Conservation (phyloP, 2,329 filamentous ascomycete species). For the Phoma sp. region DNA sequence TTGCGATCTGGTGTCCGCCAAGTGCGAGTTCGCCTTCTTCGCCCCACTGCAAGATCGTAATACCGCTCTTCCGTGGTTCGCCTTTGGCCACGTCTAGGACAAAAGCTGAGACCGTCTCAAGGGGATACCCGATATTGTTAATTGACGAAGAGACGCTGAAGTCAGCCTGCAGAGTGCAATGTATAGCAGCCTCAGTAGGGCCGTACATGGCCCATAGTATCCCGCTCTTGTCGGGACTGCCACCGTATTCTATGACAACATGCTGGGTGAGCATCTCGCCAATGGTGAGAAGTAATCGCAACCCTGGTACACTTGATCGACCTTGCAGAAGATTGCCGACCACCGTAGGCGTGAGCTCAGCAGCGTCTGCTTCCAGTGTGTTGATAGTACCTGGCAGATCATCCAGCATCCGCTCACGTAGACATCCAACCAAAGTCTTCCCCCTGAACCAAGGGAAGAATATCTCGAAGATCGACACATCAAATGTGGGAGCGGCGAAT, state of each 20-base stretch:
- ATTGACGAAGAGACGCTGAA: conserved; percentile 64
- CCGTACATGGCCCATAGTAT: conserved; percentile 94
- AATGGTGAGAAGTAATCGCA: conserved; percentile 81
- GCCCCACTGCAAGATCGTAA: conserved; percentile 67
- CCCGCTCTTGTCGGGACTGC: conserved; percentile 57
- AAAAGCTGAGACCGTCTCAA: conserved; percentile 82
- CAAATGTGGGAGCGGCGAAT: conserved; percentile 90
- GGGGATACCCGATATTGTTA: conserved; percentile 75
- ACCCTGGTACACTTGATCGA: conserved; percentile 68
- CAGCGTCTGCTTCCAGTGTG: conserved; percentile 74
- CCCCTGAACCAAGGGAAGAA: conserved; percentile 85
- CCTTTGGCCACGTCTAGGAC: conserved; percentile 60
- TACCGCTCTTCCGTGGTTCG: conserved; percentile 27
- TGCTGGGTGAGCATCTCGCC: conserved; percentile 87
- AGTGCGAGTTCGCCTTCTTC: conserved; percentile 80
- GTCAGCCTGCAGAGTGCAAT: conserved; percentile 76
- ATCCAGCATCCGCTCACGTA: conserved; percentile 72
- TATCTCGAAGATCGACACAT: conserved; percentile 93
- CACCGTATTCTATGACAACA: conserved; percentile 81
- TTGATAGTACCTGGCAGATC: conserved; percentile 74
- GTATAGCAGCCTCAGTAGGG: conserved; percentile 89
- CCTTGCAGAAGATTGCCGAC: conserved; percentile 75
- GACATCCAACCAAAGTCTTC: conserved; percentile 73
- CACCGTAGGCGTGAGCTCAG: conserved; percentile 88
- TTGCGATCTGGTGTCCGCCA: conserved; percentile 79